Evolutionary conservation across 345 rosid genomes (phyloP), one percentile per base, ranked within the genome.

Genomic region (Murraya paniculata): DNA sequence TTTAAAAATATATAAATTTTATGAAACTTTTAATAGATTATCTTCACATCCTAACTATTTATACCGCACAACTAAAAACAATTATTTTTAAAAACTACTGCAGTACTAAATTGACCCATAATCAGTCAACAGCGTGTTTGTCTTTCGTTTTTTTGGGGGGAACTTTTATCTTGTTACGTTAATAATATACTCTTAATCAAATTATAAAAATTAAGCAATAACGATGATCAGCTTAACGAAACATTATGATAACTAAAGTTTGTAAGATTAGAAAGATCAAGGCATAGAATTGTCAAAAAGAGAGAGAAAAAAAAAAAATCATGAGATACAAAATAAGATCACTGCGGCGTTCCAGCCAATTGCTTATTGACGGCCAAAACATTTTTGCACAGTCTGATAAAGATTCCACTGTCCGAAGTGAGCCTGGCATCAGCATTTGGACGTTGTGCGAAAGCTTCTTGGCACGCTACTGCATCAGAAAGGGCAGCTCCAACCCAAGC

Each of bases 401-500:
- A 82, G 31, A 58, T 75, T 18, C 77, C 66, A 81, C 84, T 91
- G 57, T 85, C 85, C 1, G 31, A 60, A 61, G 70, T 56, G 53
- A 92, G 68, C 81, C 79, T 84, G 39, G 68, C 25, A 18, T 78
- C 76, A 22, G 69, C 78, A 9, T 77, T 73, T 0, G 83, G 75
- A 25, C n/a, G 65, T 28, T 68, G 79, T 71, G 35, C 74, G 77
- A 86, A 83, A 28, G 68, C 85, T 0, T 59, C 45, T 55, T 88
- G 88, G 68, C 98, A 93, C 1, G 84, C 30, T 7, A 78, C 81
- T 0, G 83, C 87, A 4, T 86, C 90, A 10, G 83, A 75, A 2
- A 90, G 68, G 0, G 98, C 92, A 0, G 87, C 85, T 2, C 74
- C 55, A 22, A 93, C 81, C 92, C 88, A 90, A 19, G 64, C 57